Base-by-base conservation (phyloP, 495 filamentous ascomycete species). In the Trypethelium eluteriae region DNA sequence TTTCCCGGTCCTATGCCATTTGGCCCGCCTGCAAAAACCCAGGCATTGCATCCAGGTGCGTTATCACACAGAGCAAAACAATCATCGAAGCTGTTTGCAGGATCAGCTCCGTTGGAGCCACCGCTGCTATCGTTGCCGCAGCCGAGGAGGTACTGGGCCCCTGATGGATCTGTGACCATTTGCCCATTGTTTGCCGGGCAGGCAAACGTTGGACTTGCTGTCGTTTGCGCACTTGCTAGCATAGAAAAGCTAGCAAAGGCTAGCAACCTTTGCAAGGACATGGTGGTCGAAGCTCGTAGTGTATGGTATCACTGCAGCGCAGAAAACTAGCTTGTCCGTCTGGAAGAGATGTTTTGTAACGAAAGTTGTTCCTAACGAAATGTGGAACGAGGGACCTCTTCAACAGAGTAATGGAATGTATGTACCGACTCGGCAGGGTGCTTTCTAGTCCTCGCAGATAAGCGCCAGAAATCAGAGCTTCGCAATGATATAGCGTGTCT, bases 31-130 rank as follows among this genome's bases (percentile, higher is more conserved):
- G 34, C 9, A 41, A 67, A 70, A 1, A 62, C 62, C 39, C 63
- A 67, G 2, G 61, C 68, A 2, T 39, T 64, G 68, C 68, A 70
- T 34, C 36, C 34, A 7, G 65, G 32, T 18, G 38, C 11, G 35
- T 36, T 46, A 47, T 70, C 61, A 53, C 68, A 70, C 3, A 70
- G 49, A 12, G 50, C 44, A 36, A 70, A 70, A 56, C 68, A 70
- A 6, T 70, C 65, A 39, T 67, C 50, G 39, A 65, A 67, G 3
- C 64, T 64, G 6, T 64, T 49, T 1, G 39, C 2, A 4, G 56
- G 65, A 3, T 3, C 12, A 5, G 39, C 61, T 12, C 16, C 53
- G 62, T 64, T 67, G n/a, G 69, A 34, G 25, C 39, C 50, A 2
- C 18, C 35, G 2, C 56, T 64, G 9, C 62, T 65, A n/a, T 65